Evolutionary conservation across 176 grass and related monocot species (phyloP), one percentile per base, ranked within the genome.

Genomic region (Oryza glaberrima): DNA sequence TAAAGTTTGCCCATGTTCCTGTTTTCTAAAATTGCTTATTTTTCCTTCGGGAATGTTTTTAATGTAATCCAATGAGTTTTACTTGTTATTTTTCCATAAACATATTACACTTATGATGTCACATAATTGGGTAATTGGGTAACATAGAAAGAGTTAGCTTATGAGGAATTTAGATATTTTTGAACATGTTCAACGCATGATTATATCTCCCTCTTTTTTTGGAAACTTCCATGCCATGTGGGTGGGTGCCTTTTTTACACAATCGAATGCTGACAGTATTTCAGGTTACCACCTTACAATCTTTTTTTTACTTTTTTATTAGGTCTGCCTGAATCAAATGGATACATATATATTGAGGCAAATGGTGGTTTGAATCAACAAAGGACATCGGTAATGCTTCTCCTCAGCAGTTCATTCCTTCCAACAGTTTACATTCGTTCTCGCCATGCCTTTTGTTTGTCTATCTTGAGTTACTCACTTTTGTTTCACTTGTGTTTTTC

Each of bases 311-410:
- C 66, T 68, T 34, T 32, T 91, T 40, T 91, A 56, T 83, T 82
- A 98, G 96, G 84, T 67, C 73, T 98, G 83, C 87, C 96, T 76
- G 96, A 98, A 88, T 98, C 96, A 88, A 95, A 98, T 93, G 96
- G 96, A 63, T 98, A 98, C 81, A 94, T 98, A 83, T 98, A 95
- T 80, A 51, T 98, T 52, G 96, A 98, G 83, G 96, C 96, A 75
- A 98, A 98, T 76, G 96, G 96, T 69, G 96, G 96, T 54, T 92
- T 98, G 86, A 98, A 98, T 94, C 96, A 98, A 70, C 96, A 98
- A 76, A 86, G 96, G 49, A 92, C 96, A 85, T 98, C 96, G 36
- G 96, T 98, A 80, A 70, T 82, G 19, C 70, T 58, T 90, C 78
- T 45, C 17, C 66, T 82, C 73, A 75, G 56, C 47, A 7, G 11